phyloP scores from a whole-genome alignment of 2,329 filamentous ascomycete species.

The Verticillium nubilum region DNA sequence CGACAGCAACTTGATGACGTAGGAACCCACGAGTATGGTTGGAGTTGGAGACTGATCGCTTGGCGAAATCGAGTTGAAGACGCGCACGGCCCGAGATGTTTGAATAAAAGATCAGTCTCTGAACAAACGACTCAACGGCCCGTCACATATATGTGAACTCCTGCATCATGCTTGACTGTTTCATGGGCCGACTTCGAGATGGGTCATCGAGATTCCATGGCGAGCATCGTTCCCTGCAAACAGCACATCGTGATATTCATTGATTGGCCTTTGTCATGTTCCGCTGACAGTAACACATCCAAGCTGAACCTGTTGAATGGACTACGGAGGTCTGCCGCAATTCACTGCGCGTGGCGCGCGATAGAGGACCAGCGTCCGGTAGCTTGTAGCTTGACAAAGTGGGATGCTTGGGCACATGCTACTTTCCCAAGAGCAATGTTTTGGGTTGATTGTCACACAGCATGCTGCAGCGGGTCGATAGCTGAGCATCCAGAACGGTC shows the following conservation, averaged over 20 bases:
- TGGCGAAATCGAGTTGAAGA: not conserved
- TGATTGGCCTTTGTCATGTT: too few relatives aligned
- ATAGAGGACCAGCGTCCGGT: too few relatives aligned
- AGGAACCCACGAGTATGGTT: not conserved
- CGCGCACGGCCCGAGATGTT: not conserved
- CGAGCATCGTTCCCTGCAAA: not conserved
- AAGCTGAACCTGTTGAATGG: too few relatives aligned
- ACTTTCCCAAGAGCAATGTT: not conserved
- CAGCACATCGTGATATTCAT: too few relatives aligned
- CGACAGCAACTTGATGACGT: not conserved
- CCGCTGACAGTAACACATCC: too few relatives aligned
- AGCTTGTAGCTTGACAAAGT: too few relatives aligned
- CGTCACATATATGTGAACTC: not conserved
- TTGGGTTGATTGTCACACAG: not conserved
- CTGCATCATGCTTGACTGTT: not conserved
- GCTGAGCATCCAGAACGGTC: not conserved
- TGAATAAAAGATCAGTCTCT: not conserved
- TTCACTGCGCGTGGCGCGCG: too few relatives aligned
- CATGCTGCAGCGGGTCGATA: not conserved
- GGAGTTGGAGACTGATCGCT: not conserved
- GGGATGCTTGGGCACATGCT: not conserved
- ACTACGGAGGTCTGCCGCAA: too few relatives aligned
- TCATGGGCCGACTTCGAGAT: not conserved
- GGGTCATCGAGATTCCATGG: not conserved
- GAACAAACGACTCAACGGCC: not conserved